phyloP scores from a whole-genome alignment of 768 basidiomycete species.

The Serendipita sp. region DNA sequence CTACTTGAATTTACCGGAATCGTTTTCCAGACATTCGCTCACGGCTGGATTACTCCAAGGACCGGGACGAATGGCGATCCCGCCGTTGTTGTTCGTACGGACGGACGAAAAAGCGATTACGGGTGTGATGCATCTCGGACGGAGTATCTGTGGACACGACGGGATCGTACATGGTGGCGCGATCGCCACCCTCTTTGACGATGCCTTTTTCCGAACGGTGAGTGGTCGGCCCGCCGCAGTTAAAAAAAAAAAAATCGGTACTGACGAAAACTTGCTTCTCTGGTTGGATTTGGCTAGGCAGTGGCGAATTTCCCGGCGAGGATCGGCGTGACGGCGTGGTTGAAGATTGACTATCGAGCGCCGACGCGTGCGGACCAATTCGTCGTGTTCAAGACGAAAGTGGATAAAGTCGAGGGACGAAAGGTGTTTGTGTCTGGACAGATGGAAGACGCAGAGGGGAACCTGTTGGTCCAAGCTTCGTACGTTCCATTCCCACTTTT shows the following conservation, averaged over 20 bases:
- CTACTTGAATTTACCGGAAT: slow-evolving; percentile 51
- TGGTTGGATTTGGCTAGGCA: slow-evolving; percentile 35
- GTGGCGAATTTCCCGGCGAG: slow-evolving; percentile 71
- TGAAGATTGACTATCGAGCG: slow-evolving; percentile 66
- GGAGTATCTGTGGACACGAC: slow-evolving; percentile 81
- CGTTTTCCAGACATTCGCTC: slow-evolving; percentile 63
- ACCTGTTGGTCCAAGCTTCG: slow-evolving; percentile 31
- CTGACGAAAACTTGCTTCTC: no score
- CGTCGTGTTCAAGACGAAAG: slow-evolving; percentile 57
- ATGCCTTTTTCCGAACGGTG: slow-evolving; percentile 64
- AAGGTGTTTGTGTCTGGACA: slow-evolving; percentile 55
- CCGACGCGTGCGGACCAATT: slow-evolving; percentile 88
- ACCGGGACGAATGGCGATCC: slow-evolving; percentile 69
- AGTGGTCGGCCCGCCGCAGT: no score
- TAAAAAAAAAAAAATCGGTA: no score
- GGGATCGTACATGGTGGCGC: slow-evolving; percentile 91
- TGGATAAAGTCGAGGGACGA: slow-evolving; percentile 56
- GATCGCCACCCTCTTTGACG: slow-evolving; percentile 80
- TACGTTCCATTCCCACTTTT: slow-evolving; percentile 19
- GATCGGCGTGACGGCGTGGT: slow-evolving; percentile 82
- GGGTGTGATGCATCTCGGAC: slow-evolving; percentile 64
- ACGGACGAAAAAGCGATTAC: slow-evolving; percentile 61
- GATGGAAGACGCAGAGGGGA: slow-evolving; percentile 72
- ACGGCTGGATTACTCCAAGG: slow-evolving; percentile 76
- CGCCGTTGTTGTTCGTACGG: slow-evolving; percentile 57